phyloP scores from a whole-genome alignment of 768 basidiomycete species.

The Mycena capillaripes region DNA sequence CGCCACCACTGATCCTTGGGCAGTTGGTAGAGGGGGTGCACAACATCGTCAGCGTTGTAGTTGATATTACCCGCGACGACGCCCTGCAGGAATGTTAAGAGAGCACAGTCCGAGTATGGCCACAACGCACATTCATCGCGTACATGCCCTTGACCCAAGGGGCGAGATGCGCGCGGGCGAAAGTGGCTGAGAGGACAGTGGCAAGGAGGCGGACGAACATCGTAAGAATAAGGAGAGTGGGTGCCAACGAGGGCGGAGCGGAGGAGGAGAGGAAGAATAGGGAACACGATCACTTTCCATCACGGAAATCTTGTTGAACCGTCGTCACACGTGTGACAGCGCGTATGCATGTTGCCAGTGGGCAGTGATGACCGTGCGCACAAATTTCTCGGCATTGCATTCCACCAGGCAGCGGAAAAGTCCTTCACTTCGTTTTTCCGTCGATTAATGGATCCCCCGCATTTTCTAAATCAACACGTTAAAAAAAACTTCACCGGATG shows the following conservation, averaged over 20 bases:
- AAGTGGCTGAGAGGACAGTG: constrained; percentile 20
- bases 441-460: background rate
- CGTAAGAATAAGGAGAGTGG: constrained; percentile 28
- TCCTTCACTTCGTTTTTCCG: background rate
- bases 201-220: constrained; percentile 32
- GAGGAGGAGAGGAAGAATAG: constrained; percentile 2
- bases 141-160: constrained; percentile 61
- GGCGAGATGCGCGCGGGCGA: constrained; percentile 57
- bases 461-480: too few relatives aligned
- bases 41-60: constrained; percentile 55
- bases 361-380: background rate
- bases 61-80: constrained; percentile 44
- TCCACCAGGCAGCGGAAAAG: background rate
- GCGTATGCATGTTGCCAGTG: too few relatives aligned
- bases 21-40: constrained; percentile 60
- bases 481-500: too few relatives aligned
- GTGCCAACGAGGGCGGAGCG: constrained; percentile 21
- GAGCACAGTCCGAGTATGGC: background rate
- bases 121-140: constrained; percentile 56
- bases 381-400: background rate
- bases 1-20: constrained; percentile 61
- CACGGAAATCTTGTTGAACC: background rate
- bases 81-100: constrained; percentile 42
- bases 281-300: too few relatives aligned
- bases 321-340: background rate